Evolutionary conservation across 768 basidiomycete species (phyloP).

Genomic region (Termitomyces sp.): DNA sequence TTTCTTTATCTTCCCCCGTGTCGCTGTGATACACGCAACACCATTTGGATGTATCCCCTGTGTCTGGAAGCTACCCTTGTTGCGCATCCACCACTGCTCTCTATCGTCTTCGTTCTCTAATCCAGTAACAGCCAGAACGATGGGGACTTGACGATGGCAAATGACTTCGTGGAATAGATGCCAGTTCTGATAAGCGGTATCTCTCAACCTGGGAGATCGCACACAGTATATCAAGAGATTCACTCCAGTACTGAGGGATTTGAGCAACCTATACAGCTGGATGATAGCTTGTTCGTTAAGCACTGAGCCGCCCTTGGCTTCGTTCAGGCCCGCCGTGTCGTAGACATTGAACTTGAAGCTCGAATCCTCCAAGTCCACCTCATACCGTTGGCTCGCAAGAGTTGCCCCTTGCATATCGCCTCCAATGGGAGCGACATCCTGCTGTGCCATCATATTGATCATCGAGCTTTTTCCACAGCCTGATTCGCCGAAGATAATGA

Average conservation of each 20-base stretch:
- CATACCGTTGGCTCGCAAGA: conserved; percentile 24
- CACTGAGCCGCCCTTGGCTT: conserved; percentile 23
- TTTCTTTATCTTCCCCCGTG: conserved; percentile 16
- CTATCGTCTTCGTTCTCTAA: conserved; percentile 26
- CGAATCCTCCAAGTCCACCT: conserved; percentile 18
- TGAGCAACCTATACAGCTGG: conserved; percentile 27
- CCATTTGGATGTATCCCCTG: conserved; percentile 27
- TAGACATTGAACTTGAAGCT: conserved; percentile 20
- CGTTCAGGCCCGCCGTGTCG: conserved; percentile 39
- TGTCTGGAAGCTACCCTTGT: conserved; percentile 24
- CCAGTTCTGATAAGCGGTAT: conserved; percentile 27
- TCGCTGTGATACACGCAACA: conserved; percentile 37
- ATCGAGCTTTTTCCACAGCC: conserved; percentile 40
- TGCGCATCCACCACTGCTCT: conserved; percentile 31
- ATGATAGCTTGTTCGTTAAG: conserved; percentile 18
- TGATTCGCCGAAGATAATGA: conserved; percentile 39
- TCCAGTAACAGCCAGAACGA: conserved; percentile 34
- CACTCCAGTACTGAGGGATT: conserved; percentile 30
- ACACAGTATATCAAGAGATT: conserved; percentile 3
- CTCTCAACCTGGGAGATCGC: neutral
- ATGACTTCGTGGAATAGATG: conserved; percentile 32
- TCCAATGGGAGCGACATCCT: conserved; percentile 24
- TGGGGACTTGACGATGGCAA: conserved; percentile 35
- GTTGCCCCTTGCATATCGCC: conserved; percentile 32
- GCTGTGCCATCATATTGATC: conserved; percentile 34